Percentiles rank a stretch among this genome's conserved stretches.
Conservation (phyloP, 2,329 filamentous ascomycete species). For the Aureobasidium sp. region DNA sequence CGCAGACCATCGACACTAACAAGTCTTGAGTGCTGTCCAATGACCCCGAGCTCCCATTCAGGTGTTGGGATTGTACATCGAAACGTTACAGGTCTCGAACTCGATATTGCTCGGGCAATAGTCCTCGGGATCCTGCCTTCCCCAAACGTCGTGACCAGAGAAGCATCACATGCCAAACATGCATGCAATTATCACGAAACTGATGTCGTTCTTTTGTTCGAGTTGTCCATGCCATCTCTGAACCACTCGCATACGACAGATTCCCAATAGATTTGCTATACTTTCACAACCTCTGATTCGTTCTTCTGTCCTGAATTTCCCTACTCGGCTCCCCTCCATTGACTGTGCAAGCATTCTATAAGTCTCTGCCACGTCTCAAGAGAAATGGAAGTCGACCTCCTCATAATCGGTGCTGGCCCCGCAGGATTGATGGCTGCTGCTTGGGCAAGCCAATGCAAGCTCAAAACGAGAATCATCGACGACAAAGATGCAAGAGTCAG, state of each 20-base stretch:
- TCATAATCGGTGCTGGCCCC: not conserved
- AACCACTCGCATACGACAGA: no score
- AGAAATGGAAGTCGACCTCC: not conserved
- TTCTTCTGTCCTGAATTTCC: not conserved
- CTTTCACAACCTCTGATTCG: not conserved
- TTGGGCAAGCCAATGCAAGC: not conserved
- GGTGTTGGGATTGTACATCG: not conserved
- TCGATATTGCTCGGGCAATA: not conserved
- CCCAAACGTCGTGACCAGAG: not conserved
- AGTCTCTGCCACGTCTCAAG: not conserved
- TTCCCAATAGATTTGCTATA: not conserved
- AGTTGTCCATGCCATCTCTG: not conserved
- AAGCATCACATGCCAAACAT: conserved; percentile 1
- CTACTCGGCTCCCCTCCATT: not conserved
- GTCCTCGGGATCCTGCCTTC: not conserved
- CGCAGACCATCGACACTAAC: not conserved
- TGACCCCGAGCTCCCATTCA: no score
- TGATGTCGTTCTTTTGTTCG: not conserved
- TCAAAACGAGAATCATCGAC: conserved; percentile 7
- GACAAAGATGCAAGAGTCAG: not conserved
- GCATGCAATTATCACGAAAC: not conserved
- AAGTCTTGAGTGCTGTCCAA: not conserved
- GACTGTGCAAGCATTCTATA: no score
- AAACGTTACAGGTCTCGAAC: no score
- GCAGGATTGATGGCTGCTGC: conserved; percentile 5